These are phyloP conservation scores for Ganoderma lucidum DNA, from an alignment of 1,284 basidiomycete species.

Conservation along the genomic window DNA sequence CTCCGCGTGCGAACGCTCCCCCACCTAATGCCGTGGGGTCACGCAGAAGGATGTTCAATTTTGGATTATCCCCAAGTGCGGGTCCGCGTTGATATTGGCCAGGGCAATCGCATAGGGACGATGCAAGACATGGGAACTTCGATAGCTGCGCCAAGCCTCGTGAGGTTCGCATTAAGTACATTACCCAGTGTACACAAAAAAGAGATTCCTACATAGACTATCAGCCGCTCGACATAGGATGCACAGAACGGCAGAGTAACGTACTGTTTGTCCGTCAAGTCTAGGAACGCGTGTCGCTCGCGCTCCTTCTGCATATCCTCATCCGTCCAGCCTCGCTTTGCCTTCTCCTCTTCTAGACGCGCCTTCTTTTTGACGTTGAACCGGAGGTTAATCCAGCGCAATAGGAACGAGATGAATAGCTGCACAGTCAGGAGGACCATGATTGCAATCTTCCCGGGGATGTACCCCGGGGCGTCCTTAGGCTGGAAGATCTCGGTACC, in stretches of 20 bases:
- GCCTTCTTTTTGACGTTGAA: constrained; percentile 57
- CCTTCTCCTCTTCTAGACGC: constrained; percentile 52
- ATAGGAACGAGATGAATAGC: constrained; percentile 53
- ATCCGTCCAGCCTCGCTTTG: constrained; percentile 58
- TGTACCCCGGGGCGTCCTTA: constrained; percentile 64
- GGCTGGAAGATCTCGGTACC: constrained; percentile 67
- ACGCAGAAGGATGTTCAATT: not conserved
- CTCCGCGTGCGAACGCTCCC: not conserved
- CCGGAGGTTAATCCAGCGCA: constrained; percentile 61
- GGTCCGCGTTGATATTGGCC: not conserved
- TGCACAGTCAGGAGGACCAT: constrained; percentile 61
- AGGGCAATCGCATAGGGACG: not conserved
- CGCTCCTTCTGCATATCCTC: constrained; percentile 61
- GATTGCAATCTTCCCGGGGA: constrained; percentile 67
- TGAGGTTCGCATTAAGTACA: not conserved
- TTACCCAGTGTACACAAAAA: constrained; percentile 47
- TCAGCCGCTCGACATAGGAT: constrained; percentile 3
- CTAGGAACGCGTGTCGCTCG: constrained; percentile 64
- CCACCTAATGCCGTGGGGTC: not conserved
- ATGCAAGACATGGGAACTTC: not conserved
- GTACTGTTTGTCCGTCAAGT: constrained; percentile 68
- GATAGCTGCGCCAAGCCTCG: constrained; percentile 11
- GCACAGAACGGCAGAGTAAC: constrained; percentile 28
- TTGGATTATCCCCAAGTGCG: not conserved
- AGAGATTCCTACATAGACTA: constrained; percentile 41